Conservation (phyloP, 2,329 filamentous ascomycete genomes). For the Knufia petricola region DNA sequence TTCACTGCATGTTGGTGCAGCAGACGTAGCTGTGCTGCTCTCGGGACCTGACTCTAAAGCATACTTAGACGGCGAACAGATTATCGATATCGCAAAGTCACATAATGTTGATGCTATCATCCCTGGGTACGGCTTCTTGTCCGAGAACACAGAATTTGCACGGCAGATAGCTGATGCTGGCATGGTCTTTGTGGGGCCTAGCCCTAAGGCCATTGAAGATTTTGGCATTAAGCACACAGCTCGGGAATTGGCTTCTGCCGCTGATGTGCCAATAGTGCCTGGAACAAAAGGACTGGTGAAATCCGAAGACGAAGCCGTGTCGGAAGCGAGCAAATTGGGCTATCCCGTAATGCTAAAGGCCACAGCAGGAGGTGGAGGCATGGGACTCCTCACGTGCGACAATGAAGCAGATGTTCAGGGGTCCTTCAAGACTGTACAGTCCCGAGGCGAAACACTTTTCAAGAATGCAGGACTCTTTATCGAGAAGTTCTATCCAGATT, state of each 20-base stretch:
- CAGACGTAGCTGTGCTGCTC: slow-evolving; percentile 45
- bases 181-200: slow-evolving; percentile 52
- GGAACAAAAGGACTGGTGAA: slow-evolving; percentile 42
- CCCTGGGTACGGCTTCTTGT: slow-evolving; percentile 59
- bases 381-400: slow-evolving; percentile 70
- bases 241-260: slow-evolving; percentile 42
- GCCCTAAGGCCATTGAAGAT: slow-evolving; percentile 42
- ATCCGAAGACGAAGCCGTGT: slow-evolving; percentile 39
- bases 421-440: slow-evolving; percentile 62
- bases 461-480: slow-evolving; percentile 77
- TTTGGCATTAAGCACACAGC: slow-evolving; percentile 53
- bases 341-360: slow-evolving; percentile 63
- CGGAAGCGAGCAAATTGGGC: slow-evolving; percentile 36
- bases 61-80: slow-evolving; percentile 32
- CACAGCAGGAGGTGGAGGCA: slow-evolving; percentile 70
- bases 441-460: slow-evolving; percentile 68
- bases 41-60: slow-evolving; percentile 39
- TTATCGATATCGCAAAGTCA: slow-evolving; percentile 43
- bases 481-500: slow-evolving; percentile 69
- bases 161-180: slow-evolving; percentile 43
- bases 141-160: slow-evolving; percentile 55
- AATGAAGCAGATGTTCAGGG: slow-evolving; percentile 58
- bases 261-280: slow-evolving; percentile 46
- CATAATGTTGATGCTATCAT: slow-evolving; percentile 49
- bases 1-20: slow-evolving; percentile 45